Conservation (phyloP, 352 stramenopile species). For the Saprolegnia parasitica region DNA sequence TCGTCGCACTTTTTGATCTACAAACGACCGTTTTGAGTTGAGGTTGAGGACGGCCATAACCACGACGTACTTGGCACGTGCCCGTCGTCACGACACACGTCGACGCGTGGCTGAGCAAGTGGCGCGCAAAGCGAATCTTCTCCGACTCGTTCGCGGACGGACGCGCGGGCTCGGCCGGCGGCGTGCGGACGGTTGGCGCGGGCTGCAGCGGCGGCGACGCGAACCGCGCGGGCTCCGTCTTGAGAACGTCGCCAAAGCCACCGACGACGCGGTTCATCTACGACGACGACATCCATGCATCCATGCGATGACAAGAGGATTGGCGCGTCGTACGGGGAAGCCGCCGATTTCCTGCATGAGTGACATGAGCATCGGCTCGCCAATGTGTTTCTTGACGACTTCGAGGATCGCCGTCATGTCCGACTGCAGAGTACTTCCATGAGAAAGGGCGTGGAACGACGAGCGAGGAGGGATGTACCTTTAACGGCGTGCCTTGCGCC, state of each 20-base stretch:
- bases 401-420: constrained; percentile 85
- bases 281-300: too few species aligned
- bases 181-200: constrained; percentile 35
- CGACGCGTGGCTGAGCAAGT: constrained; percentile 69
- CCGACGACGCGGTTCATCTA: constrained; percentile 8
- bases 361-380: constrained; percentile 71
- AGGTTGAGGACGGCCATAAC: not conserved
- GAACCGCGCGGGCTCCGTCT: not conserved
- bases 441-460: not conserved
- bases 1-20: constrained; percentile 82
- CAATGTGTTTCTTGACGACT: constrained; percentile 81
- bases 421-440: constrained; percentile 39
- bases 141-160: constrained; percentile 45
- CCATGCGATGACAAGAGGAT: not conserved
- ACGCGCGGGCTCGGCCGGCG: constrained; percentile 1
- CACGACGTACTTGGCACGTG: constrained; percentile 44
- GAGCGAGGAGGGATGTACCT: not conserved
- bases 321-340: constrained; percentile 28
- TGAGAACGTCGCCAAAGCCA: constrained; percentile 1
- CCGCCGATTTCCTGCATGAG: constrained; percentile 75
- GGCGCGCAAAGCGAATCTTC: constrained; percentile 82
- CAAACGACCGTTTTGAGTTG: not conserved
- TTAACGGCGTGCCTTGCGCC: not conserved
- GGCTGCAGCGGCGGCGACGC: constrained; percentile 7
- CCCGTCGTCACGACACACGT: constrained; percentile 55